Base-by-base conservation (phyloP, 2,329 filamentous ascomycete species). In the Neonectria ditissima region DNA sequence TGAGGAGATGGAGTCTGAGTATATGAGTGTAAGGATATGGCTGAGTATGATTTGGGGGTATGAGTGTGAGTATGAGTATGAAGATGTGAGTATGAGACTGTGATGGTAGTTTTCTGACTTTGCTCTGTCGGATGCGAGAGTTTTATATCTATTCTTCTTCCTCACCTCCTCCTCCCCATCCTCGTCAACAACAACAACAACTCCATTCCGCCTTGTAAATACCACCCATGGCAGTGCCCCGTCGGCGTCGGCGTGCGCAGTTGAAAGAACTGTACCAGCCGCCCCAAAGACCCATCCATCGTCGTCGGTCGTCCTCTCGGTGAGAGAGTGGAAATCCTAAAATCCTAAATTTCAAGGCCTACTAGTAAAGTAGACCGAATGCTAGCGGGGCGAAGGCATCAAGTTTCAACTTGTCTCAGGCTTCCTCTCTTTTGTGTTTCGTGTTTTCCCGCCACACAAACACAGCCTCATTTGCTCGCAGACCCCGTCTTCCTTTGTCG, bases 181-280 rank as follows among this genome's bases (percentile, higher is more conserved):
- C 26, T 6, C 26, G 18, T 24, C 26, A 18, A n/a, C 47, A 30
- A 18, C 18, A 20, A 18, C 47, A 32, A 34, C n/a, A 18, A 32
- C 26, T 50, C 32, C n/a, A 53, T 32, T 50, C n/a, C 11, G 47
- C 47, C 47, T 34, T 50, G 47, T 5, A 32, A 11, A 16, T 20
- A 22, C 9, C 24, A 26, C 6, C 24, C n/a, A 50, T 20, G 47
- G 47, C 47, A 32, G 28, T 50, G 47, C 47, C 45, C 13, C 13
- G 8, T 50, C 47, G 47, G 47, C 13, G 8, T 50, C 47, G 47
- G 47, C 13, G 47, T 32, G 47, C 47, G 47, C 47, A 50, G 47
- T 50, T 50, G 9, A 5, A 32, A 30, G 9, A 30, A 18, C 34
- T n/a, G 34, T 37, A 37, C n/a, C 34, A 30, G 11, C 14, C 11